Conservation (phyloP, 2,329 filamentous ascomycete species). For the Microascus cirrosus region DNA sequence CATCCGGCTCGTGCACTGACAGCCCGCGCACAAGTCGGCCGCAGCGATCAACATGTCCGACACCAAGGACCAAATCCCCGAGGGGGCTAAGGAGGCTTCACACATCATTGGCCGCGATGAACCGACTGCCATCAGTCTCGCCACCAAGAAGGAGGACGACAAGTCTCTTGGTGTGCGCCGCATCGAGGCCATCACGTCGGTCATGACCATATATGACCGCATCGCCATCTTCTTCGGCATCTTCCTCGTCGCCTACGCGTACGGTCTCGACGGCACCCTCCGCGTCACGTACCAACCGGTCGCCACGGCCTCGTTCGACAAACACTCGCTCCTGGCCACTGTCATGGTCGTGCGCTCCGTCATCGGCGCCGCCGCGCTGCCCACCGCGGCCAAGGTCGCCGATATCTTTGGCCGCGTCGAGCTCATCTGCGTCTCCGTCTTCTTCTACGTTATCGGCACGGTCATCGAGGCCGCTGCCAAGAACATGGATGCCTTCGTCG, state of each 20-base stretch:
- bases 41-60: neutral
- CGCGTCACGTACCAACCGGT: conserved; percentile 43
- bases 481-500: conserved; percentile 39
- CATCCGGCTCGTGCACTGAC: neutral
- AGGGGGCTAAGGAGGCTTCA: neutral
- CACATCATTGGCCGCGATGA: neutral
- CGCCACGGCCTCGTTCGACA: conserved; percentile 36
- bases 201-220: conserved; percentile 40
- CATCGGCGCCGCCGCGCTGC: conserved; percentile 47
- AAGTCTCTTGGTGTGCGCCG: conserved; percentile 45
- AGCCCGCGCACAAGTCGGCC: neutral
- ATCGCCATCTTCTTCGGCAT: conserved; percentile 47
- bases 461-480: conserved; percentile 42
- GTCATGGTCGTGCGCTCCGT: conserved; percentile 46
- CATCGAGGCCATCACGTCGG: conserved; percentile 42
- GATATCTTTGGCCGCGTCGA: conserved; percentile 55
- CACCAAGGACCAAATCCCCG: neutral
- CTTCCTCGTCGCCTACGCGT: conserved; percentile 53
- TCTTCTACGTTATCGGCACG: conserved; percentile 49
- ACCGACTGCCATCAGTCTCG: neutral
- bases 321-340: conserved; percentile 45
- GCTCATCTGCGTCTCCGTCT: conserved; percentile 40
- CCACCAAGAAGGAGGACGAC: conserved; percentile 5
- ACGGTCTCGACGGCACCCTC: conserved; percentile 47
- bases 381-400: conserved; percentile 46